Percentiles rank a stretch among this genome's conserved stretches.
phyloP scores from a whole-genome alignment of 345 rosid genomes.

The Boechera retrofracta region DNA sequence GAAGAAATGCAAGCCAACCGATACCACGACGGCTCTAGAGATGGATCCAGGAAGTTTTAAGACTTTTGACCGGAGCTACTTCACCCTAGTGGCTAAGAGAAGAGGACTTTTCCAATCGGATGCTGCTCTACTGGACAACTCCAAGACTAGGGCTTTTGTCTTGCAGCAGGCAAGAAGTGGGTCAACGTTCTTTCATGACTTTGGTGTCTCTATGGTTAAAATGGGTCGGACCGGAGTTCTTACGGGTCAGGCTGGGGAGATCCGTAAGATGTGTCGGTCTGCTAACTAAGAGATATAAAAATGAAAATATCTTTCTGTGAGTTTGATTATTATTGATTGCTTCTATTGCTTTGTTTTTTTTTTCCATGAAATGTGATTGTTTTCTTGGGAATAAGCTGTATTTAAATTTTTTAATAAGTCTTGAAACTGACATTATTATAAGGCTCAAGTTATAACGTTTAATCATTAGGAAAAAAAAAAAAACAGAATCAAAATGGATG shows the following conservation, averaged over 20 bases:
- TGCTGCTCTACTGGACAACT: conserved; percentile 57
- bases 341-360: conserved; percentile 23
- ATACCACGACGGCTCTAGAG: conserved; percentile 45
- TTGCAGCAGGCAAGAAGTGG: conserved; percentile 16
- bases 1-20: conserved; percentile 56
- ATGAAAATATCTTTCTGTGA: neutral
- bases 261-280: conserved; percentile 56
- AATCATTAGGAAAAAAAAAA: neutral
- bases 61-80: conserved; percentile 59
- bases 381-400: conserved; percentile 26
- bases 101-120: conserved; percentile 69
- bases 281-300: conserved; percentile 43
- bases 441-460: neutral
- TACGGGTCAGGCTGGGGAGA: conserved; percentile 53
- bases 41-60: conserved; percentile 64
- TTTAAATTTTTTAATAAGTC: neutral
- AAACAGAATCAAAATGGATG: neutral
- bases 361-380: conserved; percentile 18
- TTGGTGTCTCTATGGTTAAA: conserved; percentile 62
- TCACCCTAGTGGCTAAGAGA: conserved; percentile 44
- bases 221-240: conserved; percentile 60
- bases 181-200: conserved; percentile 52
- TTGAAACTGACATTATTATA: neutral
- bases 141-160: conserved; percentile 35
- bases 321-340: conserved; percentile 30